These are phyloP conservation scores for Diospyros kaki DNA, from an alignment of 148 eudicot genomes.

Conservation along the genomic window DNA sequence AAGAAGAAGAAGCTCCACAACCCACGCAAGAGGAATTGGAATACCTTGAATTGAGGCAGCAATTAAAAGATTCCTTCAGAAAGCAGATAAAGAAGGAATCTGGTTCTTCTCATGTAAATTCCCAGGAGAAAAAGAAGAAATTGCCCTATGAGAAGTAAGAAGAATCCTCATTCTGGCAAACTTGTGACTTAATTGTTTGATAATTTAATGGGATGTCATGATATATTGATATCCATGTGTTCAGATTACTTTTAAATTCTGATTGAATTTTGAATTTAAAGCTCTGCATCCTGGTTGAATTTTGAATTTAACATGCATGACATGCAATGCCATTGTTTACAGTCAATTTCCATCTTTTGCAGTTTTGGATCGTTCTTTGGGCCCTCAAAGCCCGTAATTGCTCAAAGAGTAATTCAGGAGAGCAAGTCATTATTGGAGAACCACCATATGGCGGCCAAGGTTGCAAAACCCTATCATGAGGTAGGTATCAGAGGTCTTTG, in stretches of 20 bases:
- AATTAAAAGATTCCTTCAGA: constrained; percentile 56
- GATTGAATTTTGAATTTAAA: no score
- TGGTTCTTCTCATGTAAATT: constrained; percentile 37
- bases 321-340: not conserved
- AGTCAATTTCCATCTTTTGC: constrained; percentile 24
- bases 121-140: constrained; percentile 37
- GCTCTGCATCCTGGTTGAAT: not conserved
- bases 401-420: constrained; percentile 85
- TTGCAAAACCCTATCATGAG: constrained; percentile 34
- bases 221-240: not conserved
- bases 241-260: no score
- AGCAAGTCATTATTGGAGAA: constrained; percentile 84
- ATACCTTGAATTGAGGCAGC: constrained; percentile 62
- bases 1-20: constrained; percentile 38
- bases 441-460: constrained; percentile 59
- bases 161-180: not conserved
- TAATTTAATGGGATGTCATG: not conserved
- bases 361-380: constrained; percentile 95
- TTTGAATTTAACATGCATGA: not conserved
- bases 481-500: constrained; percentile 34
- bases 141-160: constrained; percentile 54
- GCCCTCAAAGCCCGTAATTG: constrained; percentile 84
- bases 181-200: not conserved
- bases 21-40: constrained; percentile 62
- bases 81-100: constrained; percentile 54